A percentile compares a stretch with the other conserved stretches of the same genome.
phyloP scores from a whole-genome alignment of 257 asterid species.

The Penstemon barbatus region DNA sequence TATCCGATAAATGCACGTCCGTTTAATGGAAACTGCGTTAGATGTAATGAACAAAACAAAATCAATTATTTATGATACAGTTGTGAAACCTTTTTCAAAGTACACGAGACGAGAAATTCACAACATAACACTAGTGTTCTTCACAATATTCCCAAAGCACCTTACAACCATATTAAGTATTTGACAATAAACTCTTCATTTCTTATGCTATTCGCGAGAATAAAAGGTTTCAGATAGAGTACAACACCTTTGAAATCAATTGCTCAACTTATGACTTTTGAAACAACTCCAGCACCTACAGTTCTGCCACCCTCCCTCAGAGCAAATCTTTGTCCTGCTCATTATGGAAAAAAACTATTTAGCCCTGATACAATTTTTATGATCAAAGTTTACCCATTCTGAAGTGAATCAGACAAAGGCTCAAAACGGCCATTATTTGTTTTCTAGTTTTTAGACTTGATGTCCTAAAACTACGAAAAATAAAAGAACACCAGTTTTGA shows the following conservation, averaged over 20 bases:
- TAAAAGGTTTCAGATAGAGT: background rate
- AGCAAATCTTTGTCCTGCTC: slow-evolving; percentile 97
- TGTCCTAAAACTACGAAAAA: no score
- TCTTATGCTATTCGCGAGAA: slow-evolving; percentile 15
- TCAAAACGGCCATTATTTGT: no score
- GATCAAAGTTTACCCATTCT: no score
- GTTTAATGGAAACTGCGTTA: no score
- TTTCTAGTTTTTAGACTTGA: no score
- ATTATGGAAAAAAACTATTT: background rate
- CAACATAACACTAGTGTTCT: slow-evolving; percentile 26
- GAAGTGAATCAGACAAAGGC: no score
- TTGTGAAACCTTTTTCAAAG: slow-evolving; percentile 1
- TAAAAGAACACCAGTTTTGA: no score
- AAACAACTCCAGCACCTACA: slow-evolving; percentile 98
- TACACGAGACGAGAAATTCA: slow-evolving; percentile 33
- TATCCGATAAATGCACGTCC: no score
- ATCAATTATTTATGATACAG: slow-evolving; percentile 39
- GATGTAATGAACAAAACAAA: slow-evolving; percentile 26
- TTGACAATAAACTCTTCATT: slow-evolving; percentile 27
- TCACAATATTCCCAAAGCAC: no score
- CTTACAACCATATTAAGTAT: background rate
- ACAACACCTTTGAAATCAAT: background rate
- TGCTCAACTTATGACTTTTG: slow-evolving; percentile 71
- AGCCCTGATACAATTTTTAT: background rate
- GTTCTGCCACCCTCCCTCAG: slow-evolving; percentile 98